phyloP scores from a whole-genome alignment of 2,329 filamentous ascomycete genomes.

The Microcyclospora pomicola region DNA sequence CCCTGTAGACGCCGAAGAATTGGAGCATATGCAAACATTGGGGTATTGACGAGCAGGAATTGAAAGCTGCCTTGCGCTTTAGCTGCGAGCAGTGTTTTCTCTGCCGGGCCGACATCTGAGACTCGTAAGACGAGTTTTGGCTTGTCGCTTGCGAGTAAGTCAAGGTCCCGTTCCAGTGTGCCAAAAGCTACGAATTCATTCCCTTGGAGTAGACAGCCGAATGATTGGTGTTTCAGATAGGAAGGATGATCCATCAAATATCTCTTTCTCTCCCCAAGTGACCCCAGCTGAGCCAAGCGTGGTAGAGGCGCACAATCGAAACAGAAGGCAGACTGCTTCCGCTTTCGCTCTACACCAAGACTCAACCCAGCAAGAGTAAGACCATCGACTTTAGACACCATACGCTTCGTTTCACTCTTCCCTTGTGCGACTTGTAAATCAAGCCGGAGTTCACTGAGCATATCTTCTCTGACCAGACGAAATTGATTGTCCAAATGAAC shows the following conservation, averaged over 20 bases:
- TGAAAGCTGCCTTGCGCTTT: slow-evolving; percentile 15
- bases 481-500: slow-evolving; percentile 58
- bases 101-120: slow-evolving; percentile 31
- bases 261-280: slow-evolving; percentile 25
- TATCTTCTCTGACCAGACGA: slow-evolving; percentile 56
- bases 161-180: slow-evolving; percentile 39
- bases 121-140: slow-evolving; percentile 42
- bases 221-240: slow-evolving; percentile 45
- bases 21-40: slow-evolving; percentile 56
- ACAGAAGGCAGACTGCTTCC: slow-evolving; percentile 1
- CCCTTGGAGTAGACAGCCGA: slow-evolving; percentile 46
- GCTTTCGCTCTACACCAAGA: slow-evolving; percentile 2
- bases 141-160: slow-evolving; percentile 29
- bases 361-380: slow-evolving; percentile 22
- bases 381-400: slow-evolving; percentile 25
- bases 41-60: slow-evolving; percentile 49
- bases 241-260: slow-evolving; percentile 35
- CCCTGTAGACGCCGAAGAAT: slow-evolving; percentile 46
- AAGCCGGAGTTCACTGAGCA: slow-evolving; percentile 51
- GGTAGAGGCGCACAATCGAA: slow-evolving; percentile 1
- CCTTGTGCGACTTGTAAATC: slow-evolving; percentile 41
- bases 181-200: slow-evolving; percentile 47
- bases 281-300: background rate
- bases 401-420: slow-evolving; percentile 31
- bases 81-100: slow-evolving; percentile 35